Evolutionary conservation across 257 asterid genomes (phyloP).

Genomic region (Solanum sitiens): DNA sequence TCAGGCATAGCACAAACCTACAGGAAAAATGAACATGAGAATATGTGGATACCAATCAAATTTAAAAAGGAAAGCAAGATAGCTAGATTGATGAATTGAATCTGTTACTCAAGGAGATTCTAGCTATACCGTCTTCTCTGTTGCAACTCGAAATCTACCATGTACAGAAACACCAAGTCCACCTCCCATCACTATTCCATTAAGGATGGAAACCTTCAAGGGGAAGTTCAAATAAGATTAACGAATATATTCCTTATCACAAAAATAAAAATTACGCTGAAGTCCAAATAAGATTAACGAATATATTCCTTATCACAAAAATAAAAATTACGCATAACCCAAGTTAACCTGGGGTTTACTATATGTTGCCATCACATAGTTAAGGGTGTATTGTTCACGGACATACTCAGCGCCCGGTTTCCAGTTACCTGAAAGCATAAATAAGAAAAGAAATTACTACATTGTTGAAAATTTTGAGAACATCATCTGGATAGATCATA

Average conservation of each 20-base stretch:
- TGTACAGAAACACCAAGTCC: constrained; percentile 84
- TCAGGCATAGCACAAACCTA: constrained; percentile 99
- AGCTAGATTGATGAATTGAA: too few relatives aligned
- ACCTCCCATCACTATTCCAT: constrained; percentile 97
- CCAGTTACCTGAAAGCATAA: constrained; percentile 52
- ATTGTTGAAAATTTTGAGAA: not conserved
- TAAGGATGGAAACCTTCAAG: constrained; percentile 68
- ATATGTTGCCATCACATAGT: constrained; percentile 74
- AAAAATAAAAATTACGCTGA: not conserved
- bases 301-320: too few relatives aligned
- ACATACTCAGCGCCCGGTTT: constrained; percentile 43
- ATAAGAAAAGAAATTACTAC: not conserved
- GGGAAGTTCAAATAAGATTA: not conserved
- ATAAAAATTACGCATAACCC: not conserved
- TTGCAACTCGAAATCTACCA: constrained; percentile 84
- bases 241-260: too few relatives aligned
- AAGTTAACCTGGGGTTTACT: constrained; percentile 67
- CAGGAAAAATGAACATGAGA: constrained; percentile 9
- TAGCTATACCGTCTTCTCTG: constrained; percentile 73
- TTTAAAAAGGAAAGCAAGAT: not conserved
- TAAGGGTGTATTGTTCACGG: constrained; percentile 36
- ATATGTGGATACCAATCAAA: not conserved
- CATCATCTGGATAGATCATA: not conserved
- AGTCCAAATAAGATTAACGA: not conserved
- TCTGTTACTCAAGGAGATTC: not conserved